Conservation (phyloP, 2,329 filamentous ascomycete species). For the Fusarium concolor region DNA sequence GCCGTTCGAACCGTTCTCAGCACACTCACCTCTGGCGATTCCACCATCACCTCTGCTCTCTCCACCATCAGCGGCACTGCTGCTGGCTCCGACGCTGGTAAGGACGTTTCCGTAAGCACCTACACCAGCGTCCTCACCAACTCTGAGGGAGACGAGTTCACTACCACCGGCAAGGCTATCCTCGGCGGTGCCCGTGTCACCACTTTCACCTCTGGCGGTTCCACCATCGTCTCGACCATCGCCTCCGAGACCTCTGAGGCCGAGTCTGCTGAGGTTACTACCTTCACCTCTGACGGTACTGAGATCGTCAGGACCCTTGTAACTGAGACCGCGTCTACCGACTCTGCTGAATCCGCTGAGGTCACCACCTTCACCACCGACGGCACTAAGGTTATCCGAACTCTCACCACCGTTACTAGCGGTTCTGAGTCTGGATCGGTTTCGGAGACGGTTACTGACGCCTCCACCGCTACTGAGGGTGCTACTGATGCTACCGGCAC, state of each 20-base stretch:
- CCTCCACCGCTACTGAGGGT: slow-evolving; percentile 31
- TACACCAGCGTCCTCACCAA: slow-evolving; percentile 47
- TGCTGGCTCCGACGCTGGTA: slow-evolving; percentile 29
- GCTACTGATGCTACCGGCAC: slow-evolving; percentile 24
- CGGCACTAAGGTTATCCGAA: slow-evolving; percentile 34
- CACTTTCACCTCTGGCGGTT: slow-evolving; percentile 38
- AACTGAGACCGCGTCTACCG: slow-evolving; percentile 33
- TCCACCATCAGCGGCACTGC: slow-evolving; percentile 49
- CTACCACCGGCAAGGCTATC: slow-evolving; percentile 34
- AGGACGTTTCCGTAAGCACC: slow-evolving; percentile 43
- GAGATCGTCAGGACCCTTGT: slow-evolving; percentile 34
- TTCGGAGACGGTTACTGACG: slow-evolving; percentile 38
- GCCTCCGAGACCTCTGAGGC: slow-evolving; percentile 12
- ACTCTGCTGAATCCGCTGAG: slow-evolving; percentile 21
- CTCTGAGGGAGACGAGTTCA: slow-evolving; percentile 35
- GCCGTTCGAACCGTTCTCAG: slow-evolving; percentile 54
- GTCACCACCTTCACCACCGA: slow-evolving; percentile 41
- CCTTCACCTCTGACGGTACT: slow-evolving; percentile 38
- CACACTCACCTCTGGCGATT: slow-evolving; percentile 51
- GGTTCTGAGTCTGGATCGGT: slow-evolving; percentile 25
- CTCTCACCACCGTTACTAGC: slow-evolving; percentile 36
- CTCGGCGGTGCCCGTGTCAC: slow-evolving; percentile 31
- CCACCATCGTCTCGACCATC: slow-evolving; percentile 38
- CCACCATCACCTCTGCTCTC: slow-evolving; percentile 52
- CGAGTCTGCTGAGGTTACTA: slow-evolving; percentile 27